A percentile compares a stretch with the other conserved stretches of the same genome.
These are phyloP conservation scores for Epichloe amarillans DNA, from an alignment of 2,329 filamentous ascomycete species.

Conservation along the genomic window DNA sequence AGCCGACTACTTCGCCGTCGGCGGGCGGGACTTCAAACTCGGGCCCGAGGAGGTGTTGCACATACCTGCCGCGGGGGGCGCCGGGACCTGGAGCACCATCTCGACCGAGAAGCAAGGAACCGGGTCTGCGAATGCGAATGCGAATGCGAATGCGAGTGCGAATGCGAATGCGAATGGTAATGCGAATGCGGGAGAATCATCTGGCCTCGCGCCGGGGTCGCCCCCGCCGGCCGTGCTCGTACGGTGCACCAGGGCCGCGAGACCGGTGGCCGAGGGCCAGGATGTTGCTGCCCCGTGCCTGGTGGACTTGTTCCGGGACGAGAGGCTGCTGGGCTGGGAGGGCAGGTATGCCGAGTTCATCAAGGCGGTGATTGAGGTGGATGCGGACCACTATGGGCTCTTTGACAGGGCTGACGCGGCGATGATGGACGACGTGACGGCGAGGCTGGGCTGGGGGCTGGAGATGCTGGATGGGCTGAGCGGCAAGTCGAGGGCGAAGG, in stretches of 20 bases:
- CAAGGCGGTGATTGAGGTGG: constrained; percentile 15
- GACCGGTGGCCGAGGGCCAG: constrained; percentile 2
- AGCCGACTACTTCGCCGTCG: constrained; percentile 8
- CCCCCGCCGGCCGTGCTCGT: constrained; percentile 15
- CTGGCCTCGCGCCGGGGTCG: neutral
- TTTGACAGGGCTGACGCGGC: constrained; percentile 10
- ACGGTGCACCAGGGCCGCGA: constrained; percentile 7
- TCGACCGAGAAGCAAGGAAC: neutral
- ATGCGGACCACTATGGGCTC: constrained; percentile 15
- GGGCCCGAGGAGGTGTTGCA: constrained; percentile 10
- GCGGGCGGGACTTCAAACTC: constrained; percentile 9
- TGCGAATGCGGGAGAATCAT: constrained; percentile 1
- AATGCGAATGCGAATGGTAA: neutral
- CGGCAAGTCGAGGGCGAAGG: neutral
- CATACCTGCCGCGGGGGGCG: constrained; percentile 9
- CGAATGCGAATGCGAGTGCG: too few relatives aligned
- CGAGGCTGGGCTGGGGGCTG: constrained; percentile 5
- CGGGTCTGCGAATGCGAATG: neutral
- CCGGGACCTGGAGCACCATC: constrained; percentile 8
- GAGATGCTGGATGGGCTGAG: constrained; percentile 5
- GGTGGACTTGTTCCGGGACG: constrained; percentile 14
- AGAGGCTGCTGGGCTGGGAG: constrained; percentile 17
- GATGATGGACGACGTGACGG: constrained; percentile 7
- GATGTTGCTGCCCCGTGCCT: constrained; percentile 6
- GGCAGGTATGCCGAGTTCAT: constrained; percentile 16